Conservation (phyloP, 2,329 filamentous ascomycete species). For the Dactylella cylindrospora region DNA sequence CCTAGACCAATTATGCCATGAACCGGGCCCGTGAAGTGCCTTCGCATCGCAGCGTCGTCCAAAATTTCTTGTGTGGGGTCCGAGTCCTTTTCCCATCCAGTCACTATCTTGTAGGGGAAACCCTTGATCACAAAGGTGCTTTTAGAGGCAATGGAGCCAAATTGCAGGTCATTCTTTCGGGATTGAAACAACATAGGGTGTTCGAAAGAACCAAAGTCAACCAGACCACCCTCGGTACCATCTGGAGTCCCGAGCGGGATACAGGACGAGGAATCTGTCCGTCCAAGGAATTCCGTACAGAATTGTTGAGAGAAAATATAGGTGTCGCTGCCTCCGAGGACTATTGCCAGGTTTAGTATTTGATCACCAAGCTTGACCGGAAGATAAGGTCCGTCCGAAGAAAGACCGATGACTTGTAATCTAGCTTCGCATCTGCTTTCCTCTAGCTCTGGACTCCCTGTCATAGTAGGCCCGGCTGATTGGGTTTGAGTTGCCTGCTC, state of each 20-base stretch:
- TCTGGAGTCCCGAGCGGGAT: too few species aligned
- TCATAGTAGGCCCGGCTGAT: slow-evolving; percentile 10
- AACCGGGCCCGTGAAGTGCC: too few species aligned
- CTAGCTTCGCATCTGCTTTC: slow-evolving; percentile 4
- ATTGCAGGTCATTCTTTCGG: too few species aligned
- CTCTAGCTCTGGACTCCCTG: not conserved
- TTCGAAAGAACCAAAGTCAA: too few species aligned
- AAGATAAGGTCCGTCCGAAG: slow-evolving; percentile 15
- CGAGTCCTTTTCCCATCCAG: too few species aligned
- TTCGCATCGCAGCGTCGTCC: not conserved
- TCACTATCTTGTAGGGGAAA: too few species aligned
- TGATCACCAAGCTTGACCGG: slow-evolving; percentile 1
- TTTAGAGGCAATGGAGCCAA: too few species aligned
- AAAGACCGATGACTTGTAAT: slow-evolving; percentile 5
- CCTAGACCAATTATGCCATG: slow-evolving; percentile 28
- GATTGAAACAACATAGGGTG: too few species aligned
- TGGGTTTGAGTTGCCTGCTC: not conserved
- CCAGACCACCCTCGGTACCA: too few species aligned
- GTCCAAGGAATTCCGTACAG: slow-evolving; percentile 6
- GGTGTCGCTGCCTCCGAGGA: slow-evolving; percentile 11
- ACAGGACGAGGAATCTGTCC: too few species aligned
- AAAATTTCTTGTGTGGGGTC: too few species aligned
- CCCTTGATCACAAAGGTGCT: too few species aligned
- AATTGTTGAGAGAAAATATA: slow-evolving; percentile 24
- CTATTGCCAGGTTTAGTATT: slow-evolving; percentile 14